These are phyloP conservation scores for Mycotypha africana DNA, from an alignment of 371 early-diverging fungal genomes.

Conservation along the genomic window DNA sequence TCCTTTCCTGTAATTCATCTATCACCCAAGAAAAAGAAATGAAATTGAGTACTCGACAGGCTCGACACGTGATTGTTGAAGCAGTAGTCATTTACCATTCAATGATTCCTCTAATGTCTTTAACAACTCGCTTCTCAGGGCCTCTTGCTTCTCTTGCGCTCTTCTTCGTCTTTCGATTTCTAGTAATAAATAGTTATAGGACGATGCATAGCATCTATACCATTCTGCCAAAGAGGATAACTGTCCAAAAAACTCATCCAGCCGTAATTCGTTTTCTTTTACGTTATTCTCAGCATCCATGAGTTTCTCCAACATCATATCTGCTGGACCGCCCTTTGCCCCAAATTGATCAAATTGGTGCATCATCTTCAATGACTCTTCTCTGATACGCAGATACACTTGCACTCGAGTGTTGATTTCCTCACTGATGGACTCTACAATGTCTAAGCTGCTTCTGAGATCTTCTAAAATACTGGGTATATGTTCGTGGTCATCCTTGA, in stretches of 20 bases:
- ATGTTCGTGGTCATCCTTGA: conserved; percentile 39
- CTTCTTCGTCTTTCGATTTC: conserved; percentile 36
- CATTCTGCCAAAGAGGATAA: conserved; percentile 29
- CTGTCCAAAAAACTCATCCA: conserved; percentile 32
- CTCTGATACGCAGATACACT: conserved; percentile 21
- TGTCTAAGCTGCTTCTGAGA: conserved; percentile 22
- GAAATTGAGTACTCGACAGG: too few relatives aligned
- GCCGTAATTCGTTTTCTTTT: conserved; percentile 23
- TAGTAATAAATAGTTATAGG: conserved; percentile 31
- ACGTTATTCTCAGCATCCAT: conserved; percentile 24
- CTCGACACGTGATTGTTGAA: not conserved
- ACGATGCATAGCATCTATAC: conserved; percentile 33
- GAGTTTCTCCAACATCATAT: conserved; percentile 31
- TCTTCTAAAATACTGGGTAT: conserved; percentile 38
- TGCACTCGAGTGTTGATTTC: conserved; percentile 25
- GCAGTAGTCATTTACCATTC: conserved; percentile 14
- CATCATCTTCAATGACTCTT: conserved; percentile 25
- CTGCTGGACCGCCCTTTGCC: conserved; percentile 24
- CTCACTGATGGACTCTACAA: conserved; percentile 33
- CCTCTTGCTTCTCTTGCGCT: conserved; percentile 24
- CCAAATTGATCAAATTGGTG: conserved; percentile 26
- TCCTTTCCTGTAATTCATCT: conserved; percentile 38
- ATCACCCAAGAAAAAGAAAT: too few relatives aligned
- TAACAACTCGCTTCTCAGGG: conserved; percentile 17
- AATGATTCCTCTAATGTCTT: conserved; percentile 28